Percentiles rank a stretch among this genome's conserved stretches.
phyloP scores from a whole-genome alignment of 371 early-diverging fungal species.

The Enteropsectra breve region DNA sequence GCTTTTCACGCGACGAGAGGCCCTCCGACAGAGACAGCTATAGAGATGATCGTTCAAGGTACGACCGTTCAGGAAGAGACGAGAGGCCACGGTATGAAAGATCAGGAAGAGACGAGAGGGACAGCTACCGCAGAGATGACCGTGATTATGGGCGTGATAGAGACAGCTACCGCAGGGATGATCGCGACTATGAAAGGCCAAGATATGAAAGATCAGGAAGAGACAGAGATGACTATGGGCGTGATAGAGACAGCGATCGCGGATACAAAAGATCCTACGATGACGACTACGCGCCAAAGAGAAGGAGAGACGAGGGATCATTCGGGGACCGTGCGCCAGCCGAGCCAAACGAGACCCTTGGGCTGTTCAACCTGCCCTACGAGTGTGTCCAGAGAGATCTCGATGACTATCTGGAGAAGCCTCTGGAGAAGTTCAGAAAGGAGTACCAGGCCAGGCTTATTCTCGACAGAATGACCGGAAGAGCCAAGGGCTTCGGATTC shows the following conservation, averaged over 20 bases:
- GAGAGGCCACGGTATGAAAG: no score
- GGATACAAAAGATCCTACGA: conserved; percentile 15
- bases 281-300: not conserved
- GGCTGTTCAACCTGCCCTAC: conserved; percentile 8
- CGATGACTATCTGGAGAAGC: conserved; percentile 2
- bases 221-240: not conserved
- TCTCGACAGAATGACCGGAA: conserved; percentile 33
- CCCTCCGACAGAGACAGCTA: no score
- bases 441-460: conserved; percentile 30
- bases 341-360: conserved; percentile 9
- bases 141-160: not conserved
- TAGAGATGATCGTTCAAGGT: no score
- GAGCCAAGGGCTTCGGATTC: conserved; percentile 44
- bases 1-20: no score
- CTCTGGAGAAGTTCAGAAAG: not conserved
- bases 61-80: no score
- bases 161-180: not conserved
- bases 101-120: no score
- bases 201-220: not conserved
- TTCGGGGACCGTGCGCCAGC: no score
- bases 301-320: not conserved
- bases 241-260: conserved; percentile 5
- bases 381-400: not conserved
- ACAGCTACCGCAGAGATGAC: conserved; percentile 8
- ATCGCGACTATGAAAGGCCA: conserved; percentile 10